Conservation (phyloP, 208 protist genomes). For the Wallacemonas sp. region DNA sequence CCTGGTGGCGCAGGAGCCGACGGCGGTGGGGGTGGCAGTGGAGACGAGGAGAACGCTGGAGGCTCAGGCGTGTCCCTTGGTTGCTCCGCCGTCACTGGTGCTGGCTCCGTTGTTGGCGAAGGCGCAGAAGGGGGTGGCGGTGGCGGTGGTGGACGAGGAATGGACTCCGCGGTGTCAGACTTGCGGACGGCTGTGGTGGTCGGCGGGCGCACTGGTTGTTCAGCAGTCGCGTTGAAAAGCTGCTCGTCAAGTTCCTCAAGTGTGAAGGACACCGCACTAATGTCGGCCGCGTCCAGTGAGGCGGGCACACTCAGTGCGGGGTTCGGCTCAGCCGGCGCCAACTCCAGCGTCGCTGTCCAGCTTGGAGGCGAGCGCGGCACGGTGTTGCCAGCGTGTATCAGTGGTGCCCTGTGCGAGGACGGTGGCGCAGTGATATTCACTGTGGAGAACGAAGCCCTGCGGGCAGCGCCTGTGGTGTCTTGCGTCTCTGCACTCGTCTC, state of each 20-base stretch:
- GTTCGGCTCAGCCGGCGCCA: neutral
- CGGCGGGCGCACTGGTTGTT: neutral
- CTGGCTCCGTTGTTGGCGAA: neutral
- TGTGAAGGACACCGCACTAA: slow-evolving; percentile 55
- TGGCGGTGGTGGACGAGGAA: neutral
- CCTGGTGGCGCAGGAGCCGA: no score
- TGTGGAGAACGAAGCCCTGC: neutral
- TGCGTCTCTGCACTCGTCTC: neutral
- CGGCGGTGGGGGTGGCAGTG: no score
- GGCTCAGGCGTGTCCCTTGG: no score
- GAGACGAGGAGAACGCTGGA: neutral
- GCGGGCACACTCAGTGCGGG: neutral
- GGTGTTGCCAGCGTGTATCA: neutral
- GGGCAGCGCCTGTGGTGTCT: neutral
- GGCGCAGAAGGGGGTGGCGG: neutral
- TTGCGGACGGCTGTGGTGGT: no score
- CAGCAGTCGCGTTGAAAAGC: slow-evolving; percentile 40
- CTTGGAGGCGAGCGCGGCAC: neutral
- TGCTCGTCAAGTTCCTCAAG: slow-evolving; percentile 76
- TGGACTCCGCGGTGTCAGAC: neutral
- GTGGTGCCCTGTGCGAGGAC: neutral
- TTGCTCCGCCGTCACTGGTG: no score
- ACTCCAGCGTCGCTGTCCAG: slow-evolving; percentile 4
- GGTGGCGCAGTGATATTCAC: neutral
- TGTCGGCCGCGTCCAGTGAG: neutral